Evolutionary conservation across 768 basidiomycete genomes (phyloP).

Genomic region (Leucogyrophana mollusca): DNA sequence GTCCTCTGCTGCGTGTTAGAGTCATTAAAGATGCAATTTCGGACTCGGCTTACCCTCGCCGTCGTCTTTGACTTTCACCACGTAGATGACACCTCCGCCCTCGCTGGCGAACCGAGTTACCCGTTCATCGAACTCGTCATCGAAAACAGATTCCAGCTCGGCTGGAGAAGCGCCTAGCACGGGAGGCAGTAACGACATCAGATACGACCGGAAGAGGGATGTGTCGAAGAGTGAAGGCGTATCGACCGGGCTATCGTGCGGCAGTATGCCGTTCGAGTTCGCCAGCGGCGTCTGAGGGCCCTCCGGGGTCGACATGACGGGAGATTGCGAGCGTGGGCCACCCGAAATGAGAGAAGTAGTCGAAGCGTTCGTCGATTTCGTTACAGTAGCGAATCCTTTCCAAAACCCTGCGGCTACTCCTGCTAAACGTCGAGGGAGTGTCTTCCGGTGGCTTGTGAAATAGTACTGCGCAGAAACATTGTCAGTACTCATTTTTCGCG

Average conservation of each 20-base stretch:
- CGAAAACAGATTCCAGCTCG: slow-evolving; percentile 69
- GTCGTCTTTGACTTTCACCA: slow-evolving; percentile 77
- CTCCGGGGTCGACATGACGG: slow-evolving; percentile 6
- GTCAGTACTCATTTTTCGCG: slow-evolving; percentile 5
- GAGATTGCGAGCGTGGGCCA: slow-evolving; percentile 10
- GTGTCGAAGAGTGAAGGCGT: slow-evolving; percentile 60
- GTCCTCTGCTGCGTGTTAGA: slow-evolving; percentile 51
- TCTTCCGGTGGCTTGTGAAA: slow-evolving; percentile 26
- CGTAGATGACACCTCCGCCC: slow-evolving; percentile 74
- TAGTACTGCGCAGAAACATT: slow-evolving; percentile 27
- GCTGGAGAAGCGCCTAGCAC: slow-evolving; percentile 68
- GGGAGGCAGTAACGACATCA: slow-evolving; percentile 72
- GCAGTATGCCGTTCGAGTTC: slow-evolving; percentile 23
- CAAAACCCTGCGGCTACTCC: slow-evolving; percentile 19
- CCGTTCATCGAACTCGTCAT: slow-evolving; percentile 73
- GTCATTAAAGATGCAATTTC: neutral
- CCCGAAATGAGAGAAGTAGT: slow-evolving; percentile 5
- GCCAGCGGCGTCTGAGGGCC: slow-evolving; percentile 24
- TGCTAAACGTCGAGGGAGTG: slow-evolving; percentile 20
- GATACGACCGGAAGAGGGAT: slow-evolving; percentile 66
- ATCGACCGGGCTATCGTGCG: slow-evolving; percentile 32
- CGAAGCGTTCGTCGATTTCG: slow-evolving; percentile 13
- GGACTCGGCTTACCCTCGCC: slow-evolving; percentile 56
- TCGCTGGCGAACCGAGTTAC: slow-evolving; percentile 76
- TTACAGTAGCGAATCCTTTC: slow-evolving; percentile 19